phyloP scores from a whole-genome alignment of 1,284 basidiomycete species.

The Cutaneotrichosporon cyanovorans region DNA sequence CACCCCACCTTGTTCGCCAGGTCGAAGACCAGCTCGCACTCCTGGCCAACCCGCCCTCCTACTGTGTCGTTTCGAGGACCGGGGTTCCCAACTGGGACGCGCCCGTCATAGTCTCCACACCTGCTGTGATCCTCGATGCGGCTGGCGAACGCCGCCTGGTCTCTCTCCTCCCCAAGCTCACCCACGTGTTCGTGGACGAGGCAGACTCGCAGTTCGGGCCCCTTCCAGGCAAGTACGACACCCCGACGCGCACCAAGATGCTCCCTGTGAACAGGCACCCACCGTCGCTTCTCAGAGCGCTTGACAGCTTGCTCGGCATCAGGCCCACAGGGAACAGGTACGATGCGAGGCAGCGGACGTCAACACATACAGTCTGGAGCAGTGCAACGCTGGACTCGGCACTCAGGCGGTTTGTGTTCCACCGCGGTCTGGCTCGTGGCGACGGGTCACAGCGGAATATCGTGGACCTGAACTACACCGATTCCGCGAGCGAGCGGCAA shows the following conservation, averaged over 20 bases:
- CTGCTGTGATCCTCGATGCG: slow-evolving; percentile 5
- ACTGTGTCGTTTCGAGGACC: background rate
- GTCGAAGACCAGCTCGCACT: slow-evolving; percentile 10
- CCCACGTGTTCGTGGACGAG: slow-evolving; percentile 31
- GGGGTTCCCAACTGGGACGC: slow-evolving; percentile 1
- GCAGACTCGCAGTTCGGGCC: slow-evolving; percentile 27
- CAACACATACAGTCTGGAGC: slow-evolving; percentile 27
- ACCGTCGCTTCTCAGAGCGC: slow-evolving; percentile 16
- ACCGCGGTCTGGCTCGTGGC: slow-evolving; percentile 26
- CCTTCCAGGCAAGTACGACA: slow-evolving; percentile 16
- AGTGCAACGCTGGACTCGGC: slow-evolving; percentile 21
- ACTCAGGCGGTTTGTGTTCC: slow-evolving; percentile 20
- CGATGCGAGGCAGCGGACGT: slow-evolving; percentile 15
- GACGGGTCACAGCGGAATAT: slow-evolving; percentile 2
- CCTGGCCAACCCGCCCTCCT: background rate
- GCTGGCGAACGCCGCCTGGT: background rate
- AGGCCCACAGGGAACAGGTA: background rate
- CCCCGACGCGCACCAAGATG: slow-evolving; percentile 1
- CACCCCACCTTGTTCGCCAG: slow-evolving; percentile 26
- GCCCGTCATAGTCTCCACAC: slow-evolving; percentile 20
- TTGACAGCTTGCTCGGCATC: slow-evolving; percentile 21
- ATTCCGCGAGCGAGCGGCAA: slow-evolving; percentile 12
- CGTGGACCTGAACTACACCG: slow-evolving; percentile 28
- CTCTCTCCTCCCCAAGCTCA: slow-evolving; percentile 7
- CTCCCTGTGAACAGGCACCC: slow-evolving; percentile 25